Evolutionary conservation across 2,329 filamentous ascomycete genomes (phyloP), one percentile per base, ranked within the genome.

Genomic region (Colletotrichum plurivorum): DNA sequence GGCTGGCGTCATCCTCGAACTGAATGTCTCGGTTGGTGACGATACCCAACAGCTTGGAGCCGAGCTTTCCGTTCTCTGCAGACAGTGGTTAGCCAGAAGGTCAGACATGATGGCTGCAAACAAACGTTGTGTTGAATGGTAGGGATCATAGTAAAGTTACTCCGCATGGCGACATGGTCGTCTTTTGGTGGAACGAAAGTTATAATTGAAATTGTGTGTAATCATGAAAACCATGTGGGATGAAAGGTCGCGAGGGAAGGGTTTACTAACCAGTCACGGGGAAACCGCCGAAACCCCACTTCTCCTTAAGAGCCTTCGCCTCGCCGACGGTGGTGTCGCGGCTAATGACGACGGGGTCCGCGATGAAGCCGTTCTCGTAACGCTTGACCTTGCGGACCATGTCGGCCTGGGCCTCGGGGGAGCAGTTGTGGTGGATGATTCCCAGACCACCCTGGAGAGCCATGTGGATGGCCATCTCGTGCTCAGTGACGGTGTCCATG

Each of bases 151-250:
- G 73, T 77, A 78, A 63, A 51, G 36, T 63, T 48, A 71, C 83
- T 97, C 94, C 94, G 89, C 94, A 97, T 86, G 88, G 94, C 93
- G 89, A 88, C 90, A 85, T 71, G 63, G 60, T 71, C 88, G 91
- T 93, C 92, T 89, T 92, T 97, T 94, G 94, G 96, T 95, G 95
- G 96, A 99, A 99, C 96, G 96, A 99, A 99, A 99, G 96, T 98
- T 98, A 98, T 93, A 89, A 85, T 84, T 84, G 86, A 88, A 87
- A 85, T 84, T 87, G 86, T 89, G 87, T 89, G 87, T 94, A 96
- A 97, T 97, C 93, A 94, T 83, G 79, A 75, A 84, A 84, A 79
- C 77, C 74, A 66, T 36, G 31, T 36, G 57, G 69, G 75, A 77
- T 63, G 43, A 36, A 27, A 69, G 46, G 72, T 67, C 69, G 67